A percentile compares a stretch with the other conserved stretches of the same genome.
Conservation (phyloP, 441 rosid genomes). For the Populus hybrid region DNA sequence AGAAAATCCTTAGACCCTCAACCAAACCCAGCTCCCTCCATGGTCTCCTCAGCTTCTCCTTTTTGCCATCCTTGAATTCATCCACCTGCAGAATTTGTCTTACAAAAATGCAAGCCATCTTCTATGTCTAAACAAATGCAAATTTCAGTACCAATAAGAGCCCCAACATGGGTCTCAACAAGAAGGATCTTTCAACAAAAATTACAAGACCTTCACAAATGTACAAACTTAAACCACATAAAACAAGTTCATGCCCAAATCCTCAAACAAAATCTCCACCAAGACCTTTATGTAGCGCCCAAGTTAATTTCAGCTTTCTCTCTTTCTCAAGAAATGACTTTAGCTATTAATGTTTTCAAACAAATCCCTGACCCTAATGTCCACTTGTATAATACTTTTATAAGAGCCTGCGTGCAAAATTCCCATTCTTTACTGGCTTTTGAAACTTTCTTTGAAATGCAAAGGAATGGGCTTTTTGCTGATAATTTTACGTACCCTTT, state of each 20-base stretch:
- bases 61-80: too few relatives aligned
- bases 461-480: constrained; percentile 34
- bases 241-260: constrained; percentile 53
- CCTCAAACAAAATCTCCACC: constrained; percentile 42
- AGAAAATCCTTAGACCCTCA: too few relatives aligned
- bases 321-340: constrained; percentile 43
- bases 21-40: too few relatives aligned
- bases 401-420: constrained; percentile 59
- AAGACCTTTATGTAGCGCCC: constrained; percentile 49
- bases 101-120: not conserved
- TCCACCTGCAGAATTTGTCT: too few relatives aligned
- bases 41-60: too few relatives aligned
- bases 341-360: constrained; percentile 46
- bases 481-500: constrained; percentile 79
- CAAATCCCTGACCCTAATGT: constrained; percentile 50
- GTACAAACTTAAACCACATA: constrained; percentile 46
- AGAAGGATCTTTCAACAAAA: constrained; percentile 66
- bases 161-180: constrained; percentile 68
- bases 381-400: constrained; percentile 65
- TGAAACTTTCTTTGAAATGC: constrained; percentile 48
- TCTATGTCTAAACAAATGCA: constrained; percentile 15
- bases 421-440: constrained; percentile 41
- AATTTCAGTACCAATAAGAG: constrained; percentile 50
- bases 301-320: constrained; percentile 66
- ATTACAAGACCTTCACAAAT: constrained; percentile 64